phyloP scores from a whole-genome alignment of 169 alveolate species.

The Sarcocystis neurona region DNA sequence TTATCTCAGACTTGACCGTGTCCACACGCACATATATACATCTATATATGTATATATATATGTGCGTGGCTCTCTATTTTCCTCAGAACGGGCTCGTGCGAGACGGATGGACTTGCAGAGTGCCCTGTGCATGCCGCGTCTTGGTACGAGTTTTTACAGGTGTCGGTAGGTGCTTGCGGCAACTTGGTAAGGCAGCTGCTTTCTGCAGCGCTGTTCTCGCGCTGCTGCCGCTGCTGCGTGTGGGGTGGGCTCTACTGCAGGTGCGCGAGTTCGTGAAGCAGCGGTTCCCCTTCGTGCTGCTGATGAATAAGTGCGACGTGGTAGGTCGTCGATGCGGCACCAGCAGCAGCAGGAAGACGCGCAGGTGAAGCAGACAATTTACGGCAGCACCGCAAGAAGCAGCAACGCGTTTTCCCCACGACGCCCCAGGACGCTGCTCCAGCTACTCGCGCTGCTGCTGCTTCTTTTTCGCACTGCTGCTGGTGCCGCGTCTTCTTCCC shows the following conservation, averaged over 20 bases:
- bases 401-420: too few relatives aligned
- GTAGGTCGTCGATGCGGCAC: slow-evolving; percentile 55
- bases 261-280: slow-evolving; percentile 68
- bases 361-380: too few relatives aligned
- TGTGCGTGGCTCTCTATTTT: neutral
- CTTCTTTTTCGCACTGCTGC: too few relatives aligned
- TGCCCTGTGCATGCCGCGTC: neutral
- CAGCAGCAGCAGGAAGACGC: neutral
- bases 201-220: neutral
- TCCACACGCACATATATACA: neutral
- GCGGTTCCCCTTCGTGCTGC: slow-evolving; percentile 76
- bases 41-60: neutral
- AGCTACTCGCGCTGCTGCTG: too few relatives aligned
- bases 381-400: too few relatives aligned
- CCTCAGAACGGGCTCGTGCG: neutral
- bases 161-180: neutral
- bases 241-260: slow-evolving; percentile 15
- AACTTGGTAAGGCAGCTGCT: neutral
- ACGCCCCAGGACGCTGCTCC: too few relatives aligned
- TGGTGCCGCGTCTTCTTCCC: too few relatives aligned
- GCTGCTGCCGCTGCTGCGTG: neutral
- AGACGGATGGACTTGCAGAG: neutral
- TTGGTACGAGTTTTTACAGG: neutral
- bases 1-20: too few relatives aligned
- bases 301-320: slow-evolving; percentile 76